Evolutionary conservation across 2,329 filamentous ascomycete genomes (phyloP).

Genomic region (Ceratocystis papillata): DNA sequence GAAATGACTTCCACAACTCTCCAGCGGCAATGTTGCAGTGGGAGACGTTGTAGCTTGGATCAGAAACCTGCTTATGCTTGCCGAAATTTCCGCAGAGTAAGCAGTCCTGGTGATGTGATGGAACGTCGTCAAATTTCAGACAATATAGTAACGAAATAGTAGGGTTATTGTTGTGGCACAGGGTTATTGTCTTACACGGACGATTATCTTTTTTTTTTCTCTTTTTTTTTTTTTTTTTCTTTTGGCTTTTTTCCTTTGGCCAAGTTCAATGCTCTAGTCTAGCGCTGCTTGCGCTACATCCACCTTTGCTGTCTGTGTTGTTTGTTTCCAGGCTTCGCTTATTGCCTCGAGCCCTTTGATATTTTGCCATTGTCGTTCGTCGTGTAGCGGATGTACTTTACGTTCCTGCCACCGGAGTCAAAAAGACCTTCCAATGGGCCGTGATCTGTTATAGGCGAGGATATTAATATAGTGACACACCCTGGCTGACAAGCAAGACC

Average conservation of each 20-base stretch:
- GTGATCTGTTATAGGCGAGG: constrained; percentile 9
- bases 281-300: not conserved
- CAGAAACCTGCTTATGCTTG: not conserved
- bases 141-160: not conserved
- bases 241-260: not conserved
- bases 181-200: not conserved
- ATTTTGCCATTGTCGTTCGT: not conserved
- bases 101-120: not conserved
- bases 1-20: not conserved
- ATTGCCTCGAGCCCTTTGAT: not conserved
- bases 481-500: not conserved
- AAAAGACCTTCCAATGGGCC: constrained; percentile 5
- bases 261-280: too few relatives aligned
- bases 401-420: not conserved
- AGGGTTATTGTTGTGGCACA: not conserved
- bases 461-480: not conserved
- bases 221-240: not conserved
- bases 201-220: not conserved
- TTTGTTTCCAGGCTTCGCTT: not conserved
- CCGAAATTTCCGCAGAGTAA: not conserved
- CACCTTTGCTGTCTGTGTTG: not conserved
- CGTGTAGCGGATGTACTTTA: not conserved
- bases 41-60: not conserved
- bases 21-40: not conserved
- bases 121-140: not conserved